phyloP scores from a whole-genome alignment of 768 basidiomycete species.

The Russula emetica region DNA sequence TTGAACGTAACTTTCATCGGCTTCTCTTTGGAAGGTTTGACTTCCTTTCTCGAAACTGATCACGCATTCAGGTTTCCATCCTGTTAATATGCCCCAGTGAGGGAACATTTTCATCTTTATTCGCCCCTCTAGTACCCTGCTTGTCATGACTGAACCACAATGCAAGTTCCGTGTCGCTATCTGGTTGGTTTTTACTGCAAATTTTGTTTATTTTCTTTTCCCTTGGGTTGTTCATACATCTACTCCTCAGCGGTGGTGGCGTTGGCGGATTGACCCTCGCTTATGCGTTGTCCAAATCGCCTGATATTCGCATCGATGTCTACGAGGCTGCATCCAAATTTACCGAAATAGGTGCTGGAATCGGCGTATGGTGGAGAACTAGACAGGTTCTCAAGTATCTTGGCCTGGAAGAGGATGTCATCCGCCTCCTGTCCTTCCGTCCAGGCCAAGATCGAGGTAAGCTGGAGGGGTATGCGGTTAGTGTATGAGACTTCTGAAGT shows the following conservation, averaged over 20 bases:
- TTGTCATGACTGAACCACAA: background rate
- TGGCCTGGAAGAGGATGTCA: constrained; percentile 32
- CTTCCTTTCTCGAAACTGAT: background rate
- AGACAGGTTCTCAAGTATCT: constrained; percentile 32
- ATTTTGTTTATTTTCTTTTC: constrained; percentile 20
- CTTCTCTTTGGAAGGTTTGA: background rate
- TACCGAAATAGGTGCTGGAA: constrained; percentile 35
- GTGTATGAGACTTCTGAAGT: background rate
- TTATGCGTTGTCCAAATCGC: constrained; percentile 30
- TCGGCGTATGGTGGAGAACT: constrained; percentile 38
- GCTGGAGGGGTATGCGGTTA: background rate
- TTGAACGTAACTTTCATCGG: constrained; percentile 7
- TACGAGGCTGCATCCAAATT: constrained; percentile 35
- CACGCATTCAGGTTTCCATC: background rate
- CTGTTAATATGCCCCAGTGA: background rate
- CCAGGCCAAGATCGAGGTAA: constrained; percentile 28
- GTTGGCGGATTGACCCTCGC: constrained; percentile 35
- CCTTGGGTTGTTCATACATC: background rate
- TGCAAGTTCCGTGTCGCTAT: constrained; percentile 32
- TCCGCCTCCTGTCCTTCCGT: constrained; percentile 28
- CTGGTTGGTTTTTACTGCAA: constrained; percentile 39
- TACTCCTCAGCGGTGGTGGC: constrained; percentile 30
- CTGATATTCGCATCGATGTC: constrained; percentile 33
- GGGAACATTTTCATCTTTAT: background rate
- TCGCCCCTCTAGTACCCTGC: background rate